Evolutionary conservation across 1,284 basidiomycete genomes (phyloP), one percentile per base, ranked within the genome.

Genomic region (Papiliotrema laurentii): DNA sequence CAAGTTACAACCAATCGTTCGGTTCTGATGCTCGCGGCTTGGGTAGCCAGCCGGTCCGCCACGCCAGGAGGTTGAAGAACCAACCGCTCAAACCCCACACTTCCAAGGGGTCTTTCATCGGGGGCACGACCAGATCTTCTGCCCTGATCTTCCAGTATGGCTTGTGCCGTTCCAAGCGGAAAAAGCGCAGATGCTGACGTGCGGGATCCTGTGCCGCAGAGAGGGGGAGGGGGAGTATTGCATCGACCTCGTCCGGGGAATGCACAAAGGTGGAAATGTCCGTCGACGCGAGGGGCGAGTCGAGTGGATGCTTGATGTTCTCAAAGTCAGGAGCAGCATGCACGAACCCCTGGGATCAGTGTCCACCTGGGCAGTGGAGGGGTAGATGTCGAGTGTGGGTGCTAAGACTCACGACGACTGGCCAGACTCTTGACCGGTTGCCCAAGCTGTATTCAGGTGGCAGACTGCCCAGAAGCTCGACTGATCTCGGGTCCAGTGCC

Each of bases 51-150:
- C 66, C 64, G 18, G 60, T 40, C 35, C 49, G 50, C 37, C 57
- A 49, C 0, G 59, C 59, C 36, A 72, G 45, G 13, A 55, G 49
- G 27, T 61, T 60, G 39, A 72, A 50, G 46, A 70, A 66, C 70
- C 70, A 72, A 5, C 66, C 70, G 30, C 60, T 66, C 34, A 72
- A 49, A 1, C 70, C 70, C 70, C 70, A 72, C 0, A 71, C 53
- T 52, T 72, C 67, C 39, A 69, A 51, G 30, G 19, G 2, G 25
- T 35, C 16, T 7, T 27, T 30, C 19, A 39, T 45, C 24, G 31
- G 21, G 18, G 27, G 33, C 14, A 50, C 18, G 16, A 61, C 49
- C 22, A 63, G 50, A 49, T 72, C 67, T 9, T 51, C 56, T 9
- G 52, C 55, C 22, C 50, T 43, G 49, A 66, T 56, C 54, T 65